Base-by-base conservation (phyloP, 176 grass and related monocot species). In the Juncus effusus region DNA sequence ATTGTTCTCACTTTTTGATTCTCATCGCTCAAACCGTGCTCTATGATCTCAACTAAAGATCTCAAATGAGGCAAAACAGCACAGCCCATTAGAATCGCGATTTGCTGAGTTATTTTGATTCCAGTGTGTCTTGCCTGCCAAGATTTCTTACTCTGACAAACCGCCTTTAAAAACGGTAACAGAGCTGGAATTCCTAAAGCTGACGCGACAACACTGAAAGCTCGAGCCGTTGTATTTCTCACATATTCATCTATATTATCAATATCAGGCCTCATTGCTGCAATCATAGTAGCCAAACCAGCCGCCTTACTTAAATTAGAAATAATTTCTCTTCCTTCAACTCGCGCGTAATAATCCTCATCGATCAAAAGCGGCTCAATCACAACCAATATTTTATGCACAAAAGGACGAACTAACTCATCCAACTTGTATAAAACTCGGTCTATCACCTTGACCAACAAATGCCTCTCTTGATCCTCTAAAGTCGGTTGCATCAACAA, bases 251-350 rank as follows among this genome's bases (percentile, higher is more conserved):
- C 94, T 16, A 93, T 89, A 68, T 99, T 99, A 74, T 99, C 94
- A 61, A 99, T 99, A 80, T 99, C 94, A 0, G 88, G 94, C 10
- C 94, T 76, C 94, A 99, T 99, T 8, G 94, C 88, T 0, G 94
- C 94, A 67, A 99, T 99, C 94, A 99, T 99, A 45, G 88, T 99
- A 13, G 94, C 94, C 70, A 99, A 81, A 35, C 94, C 88, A 54
- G 94, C 94, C 51, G 94, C 94, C 86, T 99, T 99, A 66, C 94
- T 99, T 51, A 99, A 88, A 67, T 99, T 99, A 64, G 94, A 93
- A 7, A 99, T 99, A 2, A 99, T 99, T 15, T 99, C 94, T 69
- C 88, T 53, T 7, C 94, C 94, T 80, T 99, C 94, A 64, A 99
- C 88, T 73, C 94, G 94, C 71, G 94, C 94, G 82, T 99, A 99